Evolutionary conservation across 2,329 filamentous ascomycete genomes (phyloP).

Genomic region (Massarina eburnea): DNA sequence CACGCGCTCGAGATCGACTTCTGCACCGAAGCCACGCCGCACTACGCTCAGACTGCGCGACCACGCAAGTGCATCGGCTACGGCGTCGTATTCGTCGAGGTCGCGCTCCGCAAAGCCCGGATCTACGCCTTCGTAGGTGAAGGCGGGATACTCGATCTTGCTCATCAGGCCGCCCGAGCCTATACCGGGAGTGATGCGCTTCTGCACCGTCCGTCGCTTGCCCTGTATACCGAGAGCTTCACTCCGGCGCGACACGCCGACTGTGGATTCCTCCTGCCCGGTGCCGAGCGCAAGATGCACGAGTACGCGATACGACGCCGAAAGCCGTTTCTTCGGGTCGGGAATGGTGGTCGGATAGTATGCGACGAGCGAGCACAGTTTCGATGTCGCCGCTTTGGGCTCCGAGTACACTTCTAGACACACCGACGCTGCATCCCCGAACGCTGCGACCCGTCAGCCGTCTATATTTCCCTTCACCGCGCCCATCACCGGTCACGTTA

Average conservation of each 20-base stretch:
- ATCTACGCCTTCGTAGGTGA: conserved; percentile 58
- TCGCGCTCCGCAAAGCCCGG: conserved; percentile 73
- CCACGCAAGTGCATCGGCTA: conserved; percentile 68
- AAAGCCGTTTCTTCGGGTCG: conserved; percentile 49
- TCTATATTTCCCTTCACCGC: not conserved
- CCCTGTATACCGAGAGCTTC: conserved; percentile 57
- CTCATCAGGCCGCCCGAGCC: conserved; percentile 50
- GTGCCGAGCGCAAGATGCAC: conserved; percentile 57
- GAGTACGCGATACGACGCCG: conserved; percentile 50
- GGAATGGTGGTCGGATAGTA: conserved; percentile 66
- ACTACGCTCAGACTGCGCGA: conserved; percentile 63
- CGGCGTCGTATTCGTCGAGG: conserved; percentile 66
- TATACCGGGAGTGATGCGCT: conserved; percentile 53
- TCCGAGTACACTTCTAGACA: conserved; percentile 61
- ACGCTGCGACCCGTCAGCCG: conserved; percentile 49
- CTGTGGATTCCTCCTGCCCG: conserved; percentile 39
- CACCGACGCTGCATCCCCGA: conserved; percentile 62
- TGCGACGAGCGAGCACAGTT: conserved; percentile 61
- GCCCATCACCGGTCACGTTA: conserved; percentile 39
- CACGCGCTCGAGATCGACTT: conserved; percentile 49
- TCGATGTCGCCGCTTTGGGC: conserved; percentile 51
- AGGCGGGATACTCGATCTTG: conserved; percentile 50
- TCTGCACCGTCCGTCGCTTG: conserved; percentile 51
- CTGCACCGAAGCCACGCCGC: conserved; percentile 60
- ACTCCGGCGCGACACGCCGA: conserved; percentile 53